These are phyloP conservation scores for Solanum chiquidenum DNA, from an alignment of 257 asterid species.

Conservation along the genomic window DNA sequence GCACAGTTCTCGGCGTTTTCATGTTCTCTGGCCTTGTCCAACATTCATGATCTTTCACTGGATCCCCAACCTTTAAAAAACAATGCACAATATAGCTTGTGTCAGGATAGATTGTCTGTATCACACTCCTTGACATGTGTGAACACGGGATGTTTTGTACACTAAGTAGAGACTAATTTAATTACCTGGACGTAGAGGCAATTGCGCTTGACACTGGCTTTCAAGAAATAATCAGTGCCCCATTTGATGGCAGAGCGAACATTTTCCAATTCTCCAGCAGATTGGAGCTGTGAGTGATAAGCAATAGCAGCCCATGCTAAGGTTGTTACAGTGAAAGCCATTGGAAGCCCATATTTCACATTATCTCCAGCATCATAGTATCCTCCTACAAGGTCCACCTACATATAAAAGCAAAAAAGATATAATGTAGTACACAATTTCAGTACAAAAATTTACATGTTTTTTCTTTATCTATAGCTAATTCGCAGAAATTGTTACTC, in stretches of 20 bases:
- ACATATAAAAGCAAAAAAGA: neutral
- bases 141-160: neutral
- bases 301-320: constrained; percentile 57
- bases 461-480: neutral
- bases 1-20: constrained; percentile 49
- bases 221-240: constrained; percentile 70
- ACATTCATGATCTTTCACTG: constrained; percentile 58
- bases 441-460: neutral
- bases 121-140: neutral
- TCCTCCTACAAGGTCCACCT: constrained; percentile 87
- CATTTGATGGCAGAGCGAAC: constrained; percentile 40
- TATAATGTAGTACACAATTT: neutral
- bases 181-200: constrained; percentile 48
- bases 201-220: constrained; percentile 39
- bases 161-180: neutral
- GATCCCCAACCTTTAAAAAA: constrained; percentile 69
- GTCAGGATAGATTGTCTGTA: neutral
- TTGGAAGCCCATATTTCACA: constrained; percentile 68
- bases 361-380: constrained; percentile 88
- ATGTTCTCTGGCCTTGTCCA: constrained; percentile 77
- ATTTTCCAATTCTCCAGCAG: constrained; percentile 51
- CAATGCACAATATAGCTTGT: neutral
- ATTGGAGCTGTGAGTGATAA: constrained; percentile 32
- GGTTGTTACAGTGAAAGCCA: constrained; percentile 80
- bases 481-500: neutral